phyloP scores from a whole-genome alignment of 306 rosid species.

The Casuarina equisetifolia region DNA sequence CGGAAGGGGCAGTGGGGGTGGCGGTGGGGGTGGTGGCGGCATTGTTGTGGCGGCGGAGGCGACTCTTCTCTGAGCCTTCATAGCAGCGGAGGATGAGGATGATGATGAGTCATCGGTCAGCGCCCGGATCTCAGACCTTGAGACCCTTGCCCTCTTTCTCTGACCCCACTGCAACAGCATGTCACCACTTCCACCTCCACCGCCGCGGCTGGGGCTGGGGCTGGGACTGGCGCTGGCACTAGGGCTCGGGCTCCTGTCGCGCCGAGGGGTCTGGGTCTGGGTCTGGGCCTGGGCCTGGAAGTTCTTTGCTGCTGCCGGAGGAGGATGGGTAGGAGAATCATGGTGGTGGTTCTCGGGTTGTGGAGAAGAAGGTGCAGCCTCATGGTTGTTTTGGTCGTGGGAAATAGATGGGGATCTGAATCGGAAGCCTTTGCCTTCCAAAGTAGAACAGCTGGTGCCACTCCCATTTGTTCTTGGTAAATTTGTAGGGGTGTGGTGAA shows the following conservation, averaged over 20 bases:
- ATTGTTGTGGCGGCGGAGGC: constrained; percentile 18
- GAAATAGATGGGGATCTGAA: constrained; percentile 40
- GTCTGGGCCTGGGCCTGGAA: background rate
- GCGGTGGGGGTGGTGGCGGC: constrained; percentile 50
- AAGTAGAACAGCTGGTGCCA: constrained; percentile 11
- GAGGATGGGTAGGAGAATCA: constrained; percentile 28
- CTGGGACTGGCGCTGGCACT: constrained; percentile 36
- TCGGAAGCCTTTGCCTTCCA: constrained; percentile 45
- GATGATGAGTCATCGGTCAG: constrained; percentile 53
- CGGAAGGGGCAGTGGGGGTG: constrained; percentile 38
- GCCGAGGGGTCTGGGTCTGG: constrained; percentile 8
- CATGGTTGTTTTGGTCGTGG: constrained; percentile 23
- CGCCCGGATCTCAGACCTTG: constrained; percentile 50
- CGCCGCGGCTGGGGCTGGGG: constrained; percentile 37
- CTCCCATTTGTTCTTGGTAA: constrained; percentile 11
- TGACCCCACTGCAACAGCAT: constrained; percentile 69
- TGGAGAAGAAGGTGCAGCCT: constrained; percentile 20
- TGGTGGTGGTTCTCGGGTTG: constrained; percentile 22
- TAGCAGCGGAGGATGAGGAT: constrained; percentile 36
- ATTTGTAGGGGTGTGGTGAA: background rate
- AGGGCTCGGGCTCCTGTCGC: constrained; percentile 37
- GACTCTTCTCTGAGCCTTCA: constrained; percentile 36
- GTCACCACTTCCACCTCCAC: constrained; percentile 42
- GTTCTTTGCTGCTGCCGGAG: constrained; percentile 3
- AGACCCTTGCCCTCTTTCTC: constrained; percentile 55